phyloP scores from a whole-genome alignment of 2,329 filamentous ascomycete species.

The Bipolaris cookei region DNA sequence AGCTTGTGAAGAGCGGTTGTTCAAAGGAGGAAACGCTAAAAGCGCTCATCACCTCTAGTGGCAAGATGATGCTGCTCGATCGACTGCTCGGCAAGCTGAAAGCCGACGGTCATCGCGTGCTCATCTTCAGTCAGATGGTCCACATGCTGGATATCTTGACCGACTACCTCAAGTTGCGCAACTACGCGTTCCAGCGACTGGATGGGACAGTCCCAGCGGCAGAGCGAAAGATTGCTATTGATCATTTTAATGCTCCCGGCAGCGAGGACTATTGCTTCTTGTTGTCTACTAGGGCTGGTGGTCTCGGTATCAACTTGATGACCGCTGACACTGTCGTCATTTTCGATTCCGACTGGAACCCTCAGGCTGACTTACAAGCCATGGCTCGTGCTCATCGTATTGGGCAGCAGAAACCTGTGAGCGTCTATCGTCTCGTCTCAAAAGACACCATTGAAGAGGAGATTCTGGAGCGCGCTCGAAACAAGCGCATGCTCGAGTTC shows the following conservation, averaged over 20 bases:
- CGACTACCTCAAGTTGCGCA: slow-evolving; percentile 89
- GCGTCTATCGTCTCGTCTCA: slow-evolving; percentile 93
- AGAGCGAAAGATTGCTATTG: slow-evolving; percentile 89
- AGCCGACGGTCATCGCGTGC: slow-evolving; percentile 89
- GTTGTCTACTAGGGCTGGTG: slow-evolving; percentile 91
- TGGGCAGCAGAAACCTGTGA: slow-evolving; percentile 93
- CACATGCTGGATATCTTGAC: slow-evolving; percentile 96
- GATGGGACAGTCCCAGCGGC: slow-evolving; percentile 93
- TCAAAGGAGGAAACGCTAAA: slow-evolving; percentile 90
- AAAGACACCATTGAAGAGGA: slow-evolving; percentile 99
- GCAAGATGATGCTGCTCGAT: slow-evolving; percentile 99
- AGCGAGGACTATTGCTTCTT: slow-evolving; percentile 97
- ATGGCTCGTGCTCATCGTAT: slow-evolving; percentile 99
- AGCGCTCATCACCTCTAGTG: slow-evolving; percentile 92
- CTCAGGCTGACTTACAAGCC: slow-evolving; percentile 94
- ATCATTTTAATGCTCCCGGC: slow-evolving; percentile 96
- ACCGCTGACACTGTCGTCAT: slow-evolving; percentile 97
- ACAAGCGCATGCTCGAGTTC: slow-evolving; percentile 97
- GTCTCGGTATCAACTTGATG: slow-evolving; percentile 98
- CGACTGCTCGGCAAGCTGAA: slow-evolving; percentile 93
- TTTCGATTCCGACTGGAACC: slow-evolving; percentile 99
- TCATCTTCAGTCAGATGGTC: slow-evolving; percentile 99
- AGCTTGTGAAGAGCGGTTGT: slow-evolving; percentile 78
- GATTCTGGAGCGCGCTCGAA: slow-evolving; percentile 91
- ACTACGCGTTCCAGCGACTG: slow-evolving; percentile 93